Base-by-base conservation (phyloP, 345 rosid genomes). In the Garcia nutans region DNA sequence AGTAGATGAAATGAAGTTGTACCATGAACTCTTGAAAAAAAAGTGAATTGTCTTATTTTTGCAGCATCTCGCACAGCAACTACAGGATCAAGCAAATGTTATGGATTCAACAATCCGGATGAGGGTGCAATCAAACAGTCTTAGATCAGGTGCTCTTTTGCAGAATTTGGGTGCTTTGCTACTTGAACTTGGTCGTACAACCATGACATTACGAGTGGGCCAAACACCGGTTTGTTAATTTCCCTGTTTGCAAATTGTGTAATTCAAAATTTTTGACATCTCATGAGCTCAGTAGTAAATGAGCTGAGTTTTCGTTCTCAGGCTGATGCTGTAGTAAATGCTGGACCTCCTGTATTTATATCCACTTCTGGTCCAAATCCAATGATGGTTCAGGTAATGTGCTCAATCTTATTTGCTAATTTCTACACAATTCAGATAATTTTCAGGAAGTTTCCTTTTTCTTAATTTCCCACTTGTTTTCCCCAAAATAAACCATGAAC, bases 81-180 rank as follows among this genome's bases (percentile, higher is more conserved):
- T 62, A 33, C 20, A 28, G 33, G 33, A 62, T 62, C 66, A 62
- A 62, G 66, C 15, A 28, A 62, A 28, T 28, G 66, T 17, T 28
- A 62, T 12, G 23, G 44, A 62, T 62, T 24, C 42, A 62, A 26
- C 42, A 26, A 17, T 15, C 23, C 19, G 5, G 66, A 15, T 15
- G 41, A 62, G 20, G 12, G 2, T 26, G 8, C 10, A 62, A 10
- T 9, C 41, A 62, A 62, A 62, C 41, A 33, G 41, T 62, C 10
- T 62, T 13, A 62, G 66, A 62, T 62, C 33, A 10, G 41, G 66
- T 28, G 8, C 9, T 13, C 33, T 62, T 17, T 15, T 62, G n/a
- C 66, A 5, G 42, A 62, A 28, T 62, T 62, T 62, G 20, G 66
- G 17, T 62, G 66, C 42, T 62, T 62, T 28, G 66, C 19, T 62